Conservation (phyloP, 2,329 filamentous ascomycete genomes). For the Aspergillus texensis region DNA sequence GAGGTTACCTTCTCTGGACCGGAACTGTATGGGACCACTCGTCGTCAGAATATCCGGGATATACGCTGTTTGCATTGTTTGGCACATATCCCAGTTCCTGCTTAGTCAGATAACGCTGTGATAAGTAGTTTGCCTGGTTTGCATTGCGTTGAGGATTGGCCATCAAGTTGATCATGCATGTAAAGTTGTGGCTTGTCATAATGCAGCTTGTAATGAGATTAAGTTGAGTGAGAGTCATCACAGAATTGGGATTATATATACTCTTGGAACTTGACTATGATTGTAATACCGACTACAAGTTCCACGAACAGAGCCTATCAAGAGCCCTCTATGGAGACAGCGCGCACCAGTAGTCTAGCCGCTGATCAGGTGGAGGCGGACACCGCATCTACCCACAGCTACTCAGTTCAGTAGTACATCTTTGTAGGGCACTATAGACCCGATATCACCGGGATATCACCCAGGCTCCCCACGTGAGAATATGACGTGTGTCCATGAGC, state of each 20-base stretch:
- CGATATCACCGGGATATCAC: background rate
- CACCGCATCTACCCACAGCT: background rate
- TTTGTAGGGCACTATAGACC: background rate
- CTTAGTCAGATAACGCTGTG: background rate
- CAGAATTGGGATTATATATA: background rate
- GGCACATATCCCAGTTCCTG: background rate
- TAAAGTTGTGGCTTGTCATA: background rate
- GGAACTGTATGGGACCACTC: conserved; percentile 24
- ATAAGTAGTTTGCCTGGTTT: conserved; percentile 11
- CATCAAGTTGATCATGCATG: background rate
- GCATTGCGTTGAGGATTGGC: background rate
- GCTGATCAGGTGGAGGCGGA: conserved; percentile 24
- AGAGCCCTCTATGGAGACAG: background rate
- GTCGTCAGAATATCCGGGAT: conserved; percentile 8
- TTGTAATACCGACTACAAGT: background rate
- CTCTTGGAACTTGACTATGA: background rate
- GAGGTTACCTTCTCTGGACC: background rate
- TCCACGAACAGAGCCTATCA: conserved; percentile 6
- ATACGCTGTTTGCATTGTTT: conserved; percentile 18
- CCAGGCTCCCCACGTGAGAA: conserved; percentile 10
- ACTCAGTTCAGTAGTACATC: background rate
- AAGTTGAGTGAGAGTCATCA: background rate
- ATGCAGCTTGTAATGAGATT: background rate
- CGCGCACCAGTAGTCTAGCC: conserved; percentile 11
- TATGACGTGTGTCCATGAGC: conserved; percentile 1